Conservation (phyloP, 108 stramenopile species). For the Cyclotella baltica region DNA sequence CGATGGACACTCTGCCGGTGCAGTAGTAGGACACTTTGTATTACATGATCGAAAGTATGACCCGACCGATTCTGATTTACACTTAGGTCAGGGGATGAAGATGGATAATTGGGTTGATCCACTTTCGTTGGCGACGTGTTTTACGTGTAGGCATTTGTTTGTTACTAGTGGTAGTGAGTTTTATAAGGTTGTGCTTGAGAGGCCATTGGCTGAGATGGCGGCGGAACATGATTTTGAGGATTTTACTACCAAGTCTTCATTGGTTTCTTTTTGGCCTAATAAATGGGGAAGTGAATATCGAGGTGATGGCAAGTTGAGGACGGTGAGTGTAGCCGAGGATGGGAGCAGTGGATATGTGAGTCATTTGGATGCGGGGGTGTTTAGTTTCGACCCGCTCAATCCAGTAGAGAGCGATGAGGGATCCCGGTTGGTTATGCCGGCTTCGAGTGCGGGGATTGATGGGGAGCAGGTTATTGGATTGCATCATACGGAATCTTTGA, state of each 20-base stretch:
- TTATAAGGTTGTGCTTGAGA: conserved; percentile 31
- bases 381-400: conserved; percentile 43
- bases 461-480: conserved; percentile 41
- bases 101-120: conserved; percentile 40
- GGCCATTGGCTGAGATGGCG: conserved; percentile 42
- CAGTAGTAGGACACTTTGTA: conserved; percentile 48
- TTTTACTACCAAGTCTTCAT: conserved; percentile 28
- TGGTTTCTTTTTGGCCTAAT: conserved; percentile 27
- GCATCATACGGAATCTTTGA: conserved; percentile 38
- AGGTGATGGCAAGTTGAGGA: conserved; percentile 34
- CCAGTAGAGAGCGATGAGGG: conserved; percentile 19
- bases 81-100: conserved; percentile 5
- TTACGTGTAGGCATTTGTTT: conserved; percentile 36
- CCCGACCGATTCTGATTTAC: conserved; percentile 23
- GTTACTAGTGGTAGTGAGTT: conserved; percentile 24
- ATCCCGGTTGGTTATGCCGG: conserved; percentile 26
- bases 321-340: conserved; percentile 35
- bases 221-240: conserved; percentile 34
- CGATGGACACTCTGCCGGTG: conserved; percentile 42
- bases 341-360: conserved; percentile 43
- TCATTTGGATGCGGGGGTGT: conserved; percentile 38
- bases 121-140: conserved; percentile 39
- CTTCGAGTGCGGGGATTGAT: conserved; percentile 31
- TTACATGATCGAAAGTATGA: conserved; percentile 33
- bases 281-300: conserved; percentile 23